Base-by-base conservation (phyloP, 148 eudicot species). In the Amaranthus cruentus region DNA sequence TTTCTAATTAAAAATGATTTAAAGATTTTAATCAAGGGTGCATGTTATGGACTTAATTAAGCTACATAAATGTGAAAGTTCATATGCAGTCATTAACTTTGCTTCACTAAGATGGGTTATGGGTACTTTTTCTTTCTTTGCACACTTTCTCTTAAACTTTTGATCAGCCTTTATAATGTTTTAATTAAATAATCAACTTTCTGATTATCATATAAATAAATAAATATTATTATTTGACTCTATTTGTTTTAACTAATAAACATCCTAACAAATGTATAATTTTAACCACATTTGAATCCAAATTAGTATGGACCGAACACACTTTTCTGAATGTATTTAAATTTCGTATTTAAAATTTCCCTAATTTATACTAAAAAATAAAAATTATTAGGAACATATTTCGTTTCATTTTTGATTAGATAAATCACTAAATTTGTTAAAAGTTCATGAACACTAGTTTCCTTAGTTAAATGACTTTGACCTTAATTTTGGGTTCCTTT, bases 401-500 rank as follows among this genome's bases (percentile, higher is more conserved):
- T n/a, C n/a, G n/a, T n/a, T n/a, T n/a, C n/a, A n/a, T n/a, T n/a
- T n/a, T n/a, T n/a, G n/a, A n/a, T 55, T 52, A 46, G 38, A 49
- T 73, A 52, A 47, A 6, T 18, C n/a, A 61, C 7, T 50, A 18
- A 66, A 14, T 13, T 6, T 46, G 52, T 50, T 56, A 48, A 28
- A 74, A 48, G 48, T 47, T 67, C 49, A 38, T 50, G 74, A 72
- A 72, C 51, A 58, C 66, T 12, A 44, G 38, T 64, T 55, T 49
- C 53, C 42, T 50, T 79, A 63, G 74, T 69, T 77, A 69, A 73
- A 62, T 10, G 66, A 49, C 50, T 74, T 73, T 69, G 81, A 79
- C 77, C 64, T 53, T 47, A 28, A 28, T 28, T 28, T 28, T 28
- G 38, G 43, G 63, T 51, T 55, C 68, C 15, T 58, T 18, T 28